Conservation (phyloP, 495 filamentous ascomycete genomes). For the Daldinia grandis region DNA sequence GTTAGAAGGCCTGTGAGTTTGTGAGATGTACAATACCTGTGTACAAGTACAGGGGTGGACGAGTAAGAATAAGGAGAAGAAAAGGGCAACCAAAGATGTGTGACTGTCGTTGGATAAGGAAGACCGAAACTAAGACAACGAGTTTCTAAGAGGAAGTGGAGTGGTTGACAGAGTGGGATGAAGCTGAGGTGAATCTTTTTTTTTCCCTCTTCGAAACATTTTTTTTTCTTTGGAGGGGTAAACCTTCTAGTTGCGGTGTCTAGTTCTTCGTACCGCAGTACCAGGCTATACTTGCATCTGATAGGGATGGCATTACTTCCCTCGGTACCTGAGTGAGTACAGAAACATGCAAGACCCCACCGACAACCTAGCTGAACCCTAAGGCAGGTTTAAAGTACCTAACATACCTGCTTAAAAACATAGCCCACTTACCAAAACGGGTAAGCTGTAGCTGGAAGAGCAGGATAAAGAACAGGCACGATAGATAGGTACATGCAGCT, state of each 20-base stretch:
- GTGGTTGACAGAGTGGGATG: conserved; percentile 37
- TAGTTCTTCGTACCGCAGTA: conserved; percentile 14
- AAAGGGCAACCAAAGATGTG: conserved; percentile 20
- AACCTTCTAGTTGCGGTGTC: conserved; percentile 4
- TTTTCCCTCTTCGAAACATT: conserved; percentile 14
- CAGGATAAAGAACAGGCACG: not conserved
- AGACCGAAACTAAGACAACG: conserved; percentile 36
- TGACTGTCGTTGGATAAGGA: conserved; percentile 30
- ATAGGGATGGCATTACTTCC: not conserved
- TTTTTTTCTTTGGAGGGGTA: conserved; percentile 33
- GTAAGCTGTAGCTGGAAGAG: conserved; percentile 18
- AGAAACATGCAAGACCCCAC: conserved; percentile 24
- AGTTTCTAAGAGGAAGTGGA: conserved; percentile 35
- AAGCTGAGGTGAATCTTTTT: conserved; percentile 34
- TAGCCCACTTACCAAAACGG: conserved; percentile 40
- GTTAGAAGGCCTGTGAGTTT: conserved; percentile 16
- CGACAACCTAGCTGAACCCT: conserved; percentile 35
- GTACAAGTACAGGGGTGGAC: conserved; percentile 11
- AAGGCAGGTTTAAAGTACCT: conserved; percentile 30
- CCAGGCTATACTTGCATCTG: conserved; percentile 4
- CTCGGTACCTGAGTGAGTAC: conserved; percentile 13
- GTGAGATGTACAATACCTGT: conserved; percentile 15
- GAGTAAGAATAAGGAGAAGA: conserved; percentile 13
- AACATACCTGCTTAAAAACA: conserved; percentile 35
- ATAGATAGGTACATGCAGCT: not conserved